These are phyloP conservation scores for Silene coronaria DNA, from an alignment of 179 eudicot genomes.

Conservation along the genomic window DNA sequence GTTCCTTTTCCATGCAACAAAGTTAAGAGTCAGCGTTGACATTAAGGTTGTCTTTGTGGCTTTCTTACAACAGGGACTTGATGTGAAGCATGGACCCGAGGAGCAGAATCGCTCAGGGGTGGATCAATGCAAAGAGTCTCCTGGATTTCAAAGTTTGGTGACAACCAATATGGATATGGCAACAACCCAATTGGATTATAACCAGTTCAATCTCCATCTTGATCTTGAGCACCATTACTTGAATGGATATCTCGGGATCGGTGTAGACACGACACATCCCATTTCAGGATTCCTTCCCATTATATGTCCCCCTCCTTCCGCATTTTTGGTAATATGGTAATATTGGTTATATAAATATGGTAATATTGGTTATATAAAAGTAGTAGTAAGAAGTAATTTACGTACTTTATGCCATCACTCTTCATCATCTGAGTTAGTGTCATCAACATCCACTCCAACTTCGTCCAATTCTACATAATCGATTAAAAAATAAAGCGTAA, in stretches of 20 bases:
- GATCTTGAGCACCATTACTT: slow-evolving; percentile 47
- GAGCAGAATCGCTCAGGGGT: slow-evolving; percentile 41
- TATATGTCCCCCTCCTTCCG: slow-evolving; percentile 77
- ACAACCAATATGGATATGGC: slow-evolving; percentile 43
- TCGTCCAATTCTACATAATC: too few species aligned
- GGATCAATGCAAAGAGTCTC: slow-evolving; percentile 53
- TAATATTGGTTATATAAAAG: too few species aligned
- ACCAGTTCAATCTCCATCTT: slow-evolving; percentile 48
- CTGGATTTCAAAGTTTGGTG: slow-evolving; percentile 41
- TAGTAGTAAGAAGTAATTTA: too few species aligned
- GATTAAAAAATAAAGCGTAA: too few species aligned
- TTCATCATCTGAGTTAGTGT: too few species aligned
- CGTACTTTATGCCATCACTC: too few species aligned
- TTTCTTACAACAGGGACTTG: slow-evolving; percentile 44
- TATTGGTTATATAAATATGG: too few species aligned
- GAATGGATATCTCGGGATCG: slow-evolving; percentile 40
- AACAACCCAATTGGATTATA: slow-evolving; percentile 50
- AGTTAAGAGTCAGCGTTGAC: neutral
- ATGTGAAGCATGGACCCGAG: slow-evolving; percentile 41
- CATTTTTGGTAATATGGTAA: too few species aligned
- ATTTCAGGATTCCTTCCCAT: slow-evolving; percentile 50
- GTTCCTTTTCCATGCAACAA: neutral
- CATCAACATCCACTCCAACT: too few species aligned
- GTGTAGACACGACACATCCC: slow-evolving; percentile 39
- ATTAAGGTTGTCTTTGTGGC: slow-evolving; percentile 5